These are phyloP conservation scores for Trichoderma sp. DNA, from an alignment of 2,329 filamentous ascomycete species.

Conservation along the genomic window DNA sequence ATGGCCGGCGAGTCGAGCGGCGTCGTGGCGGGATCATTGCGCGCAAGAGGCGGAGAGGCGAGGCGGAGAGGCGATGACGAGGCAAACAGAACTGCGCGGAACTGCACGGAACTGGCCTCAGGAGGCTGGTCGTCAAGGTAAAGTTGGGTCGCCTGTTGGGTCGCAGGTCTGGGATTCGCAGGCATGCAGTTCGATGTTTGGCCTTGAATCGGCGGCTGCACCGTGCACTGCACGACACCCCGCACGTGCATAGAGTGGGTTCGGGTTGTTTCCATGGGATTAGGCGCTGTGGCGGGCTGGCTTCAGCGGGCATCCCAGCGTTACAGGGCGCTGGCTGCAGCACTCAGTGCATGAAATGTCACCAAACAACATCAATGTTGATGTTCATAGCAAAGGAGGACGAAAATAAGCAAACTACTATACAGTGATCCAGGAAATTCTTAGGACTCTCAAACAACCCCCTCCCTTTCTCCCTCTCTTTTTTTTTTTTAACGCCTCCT, in stretches of 20 bases:
- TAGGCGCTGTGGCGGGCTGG: background rate
- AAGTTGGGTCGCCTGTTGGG: slow-evolving; percentile 23
- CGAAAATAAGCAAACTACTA: background rate
- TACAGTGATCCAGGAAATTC: background rate
- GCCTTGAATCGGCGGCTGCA: slow-evolving; percentile 22
- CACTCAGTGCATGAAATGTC: background rate
- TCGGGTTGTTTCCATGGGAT: background rate
- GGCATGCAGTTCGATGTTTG: slow-evolving; percentile 12
- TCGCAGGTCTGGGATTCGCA: slow-evolving; percentile 22
- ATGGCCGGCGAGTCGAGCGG: slow-evolving; percentile 28
- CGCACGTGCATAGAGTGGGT: slow-evolving; percentile 19
- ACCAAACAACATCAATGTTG: background rate
- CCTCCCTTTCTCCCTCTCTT: background rate
- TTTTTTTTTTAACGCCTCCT: background rate
- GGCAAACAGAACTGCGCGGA: background rate
- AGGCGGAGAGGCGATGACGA: background rate
- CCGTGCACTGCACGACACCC: slow-evolving; percentile 29
- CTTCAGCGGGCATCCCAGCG: background rate
- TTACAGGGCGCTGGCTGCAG: background rate
- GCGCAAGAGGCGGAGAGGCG: slow-evolving; percentile 5
- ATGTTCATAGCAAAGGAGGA: background rate
- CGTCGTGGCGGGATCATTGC: slow-evolving; percentile 28
- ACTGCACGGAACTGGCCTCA: background rate
- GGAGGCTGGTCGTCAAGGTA: slow-evolving; percentile 20
- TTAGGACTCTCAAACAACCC: background rate